A percentile compares a stretch with the other conserved stretches of the same genome.
These are phyloP conservation scores for Dactylellina haptotyla DNA, from an alignment of 2,329 filamentous ascomycete species.

Conservation along the genomic window DNA sequence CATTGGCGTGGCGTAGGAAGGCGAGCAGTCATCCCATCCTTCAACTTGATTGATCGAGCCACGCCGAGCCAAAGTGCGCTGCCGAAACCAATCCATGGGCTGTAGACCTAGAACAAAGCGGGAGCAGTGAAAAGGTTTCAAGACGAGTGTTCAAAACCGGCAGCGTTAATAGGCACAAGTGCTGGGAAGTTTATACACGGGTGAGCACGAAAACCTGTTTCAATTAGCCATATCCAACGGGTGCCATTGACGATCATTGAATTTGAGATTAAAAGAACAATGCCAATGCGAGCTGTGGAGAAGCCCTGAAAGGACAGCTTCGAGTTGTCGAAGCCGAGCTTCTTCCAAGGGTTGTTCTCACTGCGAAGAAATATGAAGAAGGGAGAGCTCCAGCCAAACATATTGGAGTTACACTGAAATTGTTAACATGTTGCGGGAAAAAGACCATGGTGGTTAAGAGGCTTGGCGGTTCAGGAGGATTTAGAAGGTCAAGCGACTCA, in stretches of 20 bases:
- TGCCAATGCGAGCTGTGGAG: too few species aligned
- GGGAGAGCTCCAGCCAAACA: conserved; percentile 34
- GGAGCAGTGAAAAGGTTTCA: background rate
- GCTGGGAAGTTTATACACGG: too few species aligned
- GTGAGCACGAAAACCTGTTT: too few species aligned
- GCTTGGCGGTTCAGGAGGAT: conserved; percentile 40
- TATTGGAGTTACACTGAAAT: background rate
- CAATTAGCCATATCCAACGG: background rate
- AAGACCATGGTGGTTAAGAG: conserved; percentile 35
- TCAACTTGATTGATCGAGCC: background rate
- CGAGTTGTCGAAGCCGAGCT: background rate
- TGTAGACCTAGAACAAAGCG: background rate
- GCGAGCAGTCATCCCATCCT: conserved; percentile 22
- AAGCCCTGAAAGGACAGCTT: conserved; percentile 8
- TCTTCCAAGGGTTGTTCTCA: too few species aligned
- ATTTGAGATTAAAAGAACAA: too few species aligned
- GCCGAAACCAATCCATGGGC: conserved; percentile 2
- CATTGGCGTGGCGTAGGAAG: conserved; percentile 13
- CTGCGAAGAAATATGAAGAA: background rate
- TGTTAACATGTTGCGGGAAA: conserved; percentile 15
- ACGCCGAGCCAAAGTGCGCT: conserved; percentile 32
- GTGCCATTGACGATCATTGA: too few species aligned
- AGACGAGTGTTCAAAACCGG: too few species aligned
- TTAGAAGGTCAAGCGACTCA: conserved; percentile 38
- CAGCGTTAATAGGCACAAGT: too few species aligned